These are phyloP conservation scores for Tilletia indica DNA, from an alignment of 1,284 basidiomycete genomes.

Conservation along the genomic window DNA sequence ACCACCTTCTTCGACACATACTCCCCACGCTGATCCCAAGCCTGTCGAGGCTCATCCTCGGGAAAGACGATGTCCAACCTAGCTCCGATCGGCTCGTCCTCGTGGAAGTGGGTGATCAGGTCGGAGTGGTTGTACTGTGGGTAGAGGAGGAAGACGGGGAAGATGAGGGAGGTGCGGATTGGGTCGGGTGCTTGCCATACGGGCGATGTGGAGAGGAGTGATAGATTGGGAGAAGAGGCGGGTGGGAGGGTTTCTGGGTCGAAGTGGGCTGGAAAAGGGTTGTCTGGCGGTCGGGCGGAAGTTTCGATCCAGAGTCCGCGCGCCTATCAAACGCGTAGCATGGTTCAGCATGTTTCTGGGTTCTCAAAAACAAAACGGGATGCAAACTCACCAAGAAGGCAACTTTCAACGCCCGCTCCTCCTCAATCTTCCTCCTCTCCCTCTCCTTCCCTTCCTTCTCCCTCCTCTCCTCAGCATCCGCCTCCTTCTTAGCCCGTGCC, in stretches of 20 bases:
- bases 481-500: constrained; percentile 30
- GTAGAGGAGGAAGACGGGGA: constrained; percentile 89
- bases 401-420: constrained; percentile 60
- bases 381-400: constrained; percentile 65
- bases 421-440: constrained; percentile 61
- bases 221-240: constrained; percentile 33
- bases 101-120: constrained; percentile 79
- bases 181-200: constrained; percentile 44
- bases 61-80: constrained; percentile 83
- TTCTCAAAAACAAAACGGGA: constrained; percentile 15
- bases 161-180: constrained; percentile 66
- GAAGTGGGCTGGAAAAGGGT: constrained; percentile 61
- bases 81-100: constrained; percentile 76
- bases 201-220: constrained; percentile 29
- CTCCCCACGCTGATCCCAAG: constrained; percentile 76
- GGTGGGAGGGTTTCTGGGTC: constrained; percentile 56
- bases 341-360: background rate
- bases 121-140: constrained; percentile 85
- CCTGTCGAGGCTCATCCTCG: constrained; percentile 60
- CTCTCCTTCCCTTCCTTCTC: constrained; percentile 61
- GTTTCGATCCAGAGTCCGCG: constrained; percentile 50
- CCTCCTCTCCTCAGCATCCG: constrained; percentile 60
- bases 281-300: constrained; percentile 60
- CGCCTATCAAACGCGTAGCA: constrained; percentile 14
- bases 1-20: constrained; percentile 70